Conservation (phyloP, 2,329 filamentous ascomycete species). For the Tolypocladium cylindrosporum region DNA sequence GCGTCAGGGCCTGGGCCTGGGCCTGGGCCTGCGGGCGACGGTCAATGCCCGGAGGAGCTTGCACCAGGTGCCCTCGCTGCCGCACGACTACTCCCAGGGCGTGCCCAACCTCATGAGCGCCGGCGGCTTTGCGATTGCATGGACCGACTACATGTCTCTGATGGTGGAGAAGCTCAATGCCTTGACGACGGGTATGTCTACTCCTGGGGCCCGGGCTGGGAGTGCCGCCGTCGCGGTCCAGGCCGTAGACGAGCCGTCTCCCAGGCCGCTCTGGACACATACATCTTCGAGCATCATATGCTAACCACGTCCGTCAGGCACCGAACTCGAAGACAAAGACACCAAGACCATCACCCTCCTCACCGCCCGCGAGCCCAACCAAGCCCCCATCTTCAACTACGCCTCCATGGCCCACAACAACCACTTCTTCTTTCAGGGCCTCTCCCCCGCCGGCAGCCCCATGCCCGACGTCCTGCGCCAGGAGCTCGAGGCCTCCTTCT, state of each 20-base stretch:
- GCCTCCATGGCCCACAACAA: conserved; percentile 96
- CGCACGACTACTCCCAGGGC: conserved; percentile 36
- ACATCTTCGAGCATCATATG: background rate
- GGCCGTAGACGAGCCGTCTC: background rate
- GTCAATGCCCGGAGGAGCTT: conserved; percentile 28
- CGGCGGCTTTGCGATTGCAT: conserved; percentile 64
- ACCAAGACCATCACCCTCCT: conserved; percentile 61
- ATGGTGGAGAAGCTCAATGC: conserved; percentile 69
- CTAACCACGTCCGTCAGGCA: conserved; percentile 36
- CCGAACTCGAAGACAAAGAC: conserved; percentile 49
- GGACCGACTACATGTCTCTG: conserved; percentile 70
- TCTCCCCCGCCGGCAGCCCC: conserved; percentile 29
- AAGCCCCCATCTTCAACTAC: conserved; percentile 83
- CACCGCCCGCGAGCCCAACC: conserved; percentile 67
- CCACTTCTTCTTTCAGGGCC: conserved; percentile 64
- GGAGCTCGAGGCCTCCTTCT: conserved; percentile 62
- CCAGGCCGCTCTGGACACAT: background rate
- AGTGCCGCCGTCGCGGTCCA: background rate
- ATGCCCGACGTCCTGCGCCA: conserved; percentile 47
- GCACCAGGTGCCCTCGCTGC: conserved; percentile 37
- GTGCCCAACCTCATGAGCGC: conserved; percentile 63
- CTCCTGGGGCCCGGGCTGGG: background rate
- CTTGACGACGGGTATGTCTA: conserved; percentile 56
- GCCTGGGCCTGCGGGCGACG: conserved; percentile 23
- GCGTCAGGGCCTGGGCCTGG: conserved; percentile 26